These are phyloP conservation scores for Thermomyces lanuginosus DNA, from an alignment of 2,329 filamentous ascomycete species.

Conservation along the genomic window DNA sequence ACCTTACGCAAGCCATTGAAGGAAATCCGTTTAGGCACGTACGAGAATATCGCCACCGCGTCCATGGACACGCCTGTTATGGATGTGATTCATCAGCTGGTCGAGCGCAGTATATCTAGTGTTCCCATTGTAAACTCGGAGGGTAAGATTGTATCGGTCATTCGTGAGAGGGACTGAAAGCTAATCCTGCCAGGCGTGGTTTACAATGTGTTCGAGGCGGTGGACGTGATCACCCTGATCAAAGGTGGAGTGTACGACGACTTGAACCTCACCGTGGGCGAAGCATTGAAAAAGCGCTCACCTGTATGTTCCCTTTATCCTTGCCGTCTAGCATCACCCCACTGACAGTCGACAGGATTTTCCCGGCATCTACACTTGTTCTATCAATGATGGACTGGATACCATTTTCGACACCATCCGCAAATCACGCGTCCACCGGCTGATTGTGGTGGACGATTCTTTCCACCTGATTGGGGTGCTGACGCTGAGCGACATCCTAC, in stretches of 20 bases:
- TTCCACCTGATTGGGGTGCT: constrained; percentile 75
- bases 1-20: constrained; percentile 72
- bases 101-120: constrained; percentile 83
- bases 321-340: constrained; percentile 3
- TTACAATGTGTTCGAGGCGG: constrained; percentile 92
- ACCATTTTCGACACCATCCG: constrained; percentile 95
- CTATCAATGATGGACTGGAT: constrained; percentile 75
- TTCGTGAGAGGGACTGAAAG: neutral
- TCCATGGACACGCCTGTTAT: constrained; percentile 83
- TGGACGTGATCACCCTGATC: constrained; percentile 92
- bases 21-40: constrained; percentile 74
- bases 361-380: constrained; percentile 92
- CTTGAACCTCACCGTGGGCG: constrained; percentile 67
- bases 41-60: constrained; percentile 62
- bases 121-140: constrained; percentile 79
- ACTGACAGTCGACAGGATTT: constrained; percentile 48
- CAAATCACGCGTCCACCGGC: constrained; percentile 80
- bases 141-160: constrained; percentile 23
- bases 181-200: constrained; percentile 39
- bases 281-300: constrained; percentile 70
- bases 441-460: constrained; percentile 85
- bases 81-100: constrained; percentile 84
- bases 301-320: constrained; percentile 38
- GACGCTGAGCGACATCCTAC: constrained; percentile 87
- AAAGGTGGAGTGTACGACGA: constrained; percentile 89